Conservation (phyloP, 345 rosid species). For the Aurinia saxatilis region DNA sequence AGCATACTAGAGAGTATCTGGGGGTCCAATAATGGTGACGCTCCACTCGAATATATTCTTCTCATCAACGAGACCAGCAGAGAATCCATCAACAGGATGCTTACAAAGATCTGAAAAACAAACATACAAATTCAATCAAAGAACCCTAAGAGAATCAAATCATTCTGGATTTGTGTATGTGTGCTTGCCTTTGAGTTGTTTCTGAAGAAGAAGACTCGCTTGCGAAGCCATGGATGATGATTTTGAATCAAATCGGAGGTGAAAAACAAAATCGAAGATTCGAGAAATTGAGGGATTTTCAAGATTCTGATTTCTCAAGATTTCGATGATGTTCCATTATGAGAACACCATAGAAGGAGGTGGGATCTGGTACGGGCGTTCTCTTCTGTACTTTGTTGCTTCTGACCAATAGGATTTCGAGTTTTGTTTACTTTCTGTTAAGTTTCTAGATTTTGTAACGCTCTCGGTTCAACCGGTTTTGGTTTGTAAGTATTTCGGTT, state of each 20-base stretch:
- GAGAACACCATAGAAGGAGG: too few species aligned
- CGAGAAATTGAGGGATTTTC: too few species aligned
- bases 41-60: conserved; percentile 91
- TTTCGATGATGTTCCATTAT: too few species aligned
- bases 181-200: conserved; percentile 81
- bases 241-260: background rate
- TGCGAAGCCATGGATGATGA: conserved; percentile 52
- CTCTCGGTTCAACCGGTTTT: too few species aligned
- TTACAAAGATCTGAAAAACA: conserved; percentile 86
- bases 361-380: too few species aligned
- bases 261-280: background rate
- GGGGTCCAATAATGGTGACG: conserved; percentile 91
- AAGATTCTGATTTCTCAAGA: too few species aligned
- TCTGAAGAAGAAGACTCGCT: conserved; percentile 91
- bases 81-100: conserved; percentile 94
- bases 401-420: too few species aligned
- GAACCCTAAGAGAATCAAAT: background rate
- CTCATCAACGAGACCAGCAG: conserved; percentile 97
- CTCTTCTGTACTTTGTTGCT: too few species aligned
- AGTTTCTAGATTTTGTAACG: too few species aligned
- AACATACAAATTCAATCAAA: background rate
- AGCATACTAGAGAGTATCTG: conserved; percentile 85
- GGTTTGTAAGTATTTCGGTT: too few species aligned
- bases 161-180: conserved; percentile 1
- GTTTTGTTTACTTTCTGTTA: too few species aligned